These are phyloP conservation scores for Sodiomyces alkalinus DNA, from an alignment of 2,329 filamentous ascomycete species.

Conservation along the genomic window DNA sequence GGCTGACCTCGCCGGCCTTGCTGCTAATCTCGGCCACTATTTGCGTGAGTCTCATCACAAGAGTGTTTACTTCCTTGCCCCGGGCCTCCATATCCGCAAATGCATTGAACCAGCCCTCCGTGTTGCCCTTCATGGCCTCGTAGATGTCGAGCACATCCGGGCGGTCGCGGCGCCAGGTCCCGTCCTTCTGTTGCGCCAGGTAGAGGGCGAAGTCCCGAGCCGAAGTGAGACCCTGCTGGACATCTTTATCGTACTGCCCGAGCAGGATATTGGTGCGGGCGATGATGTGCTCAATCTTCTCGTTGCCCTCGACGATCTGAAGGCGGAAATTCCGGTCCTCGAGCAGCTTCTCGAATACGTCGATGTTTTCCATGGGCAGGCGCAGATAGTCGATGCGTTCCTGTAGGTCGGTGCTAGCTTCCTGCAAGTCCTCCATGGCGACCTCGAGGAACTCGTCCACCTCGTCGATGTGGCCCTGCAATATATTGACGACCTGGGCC, in stretches of 20 bases:
- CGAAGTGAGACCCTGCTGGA: constrained; percentile 61
- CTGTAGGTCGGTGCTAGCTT: constrained; percentile 64
- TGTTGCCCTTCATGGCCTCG: constrained; percentile 82
- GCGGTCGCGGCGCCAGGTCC: constrained; percentile 45
- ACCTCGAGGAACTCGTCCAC: constrained; percentile 82
- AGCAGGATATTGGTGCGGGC: constrained; percentile 63
- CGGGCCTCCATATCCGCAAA: constrained; percentile 63
- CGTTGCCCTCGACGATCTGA: constrained; percentile 74
- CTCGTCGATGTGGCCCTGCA: constrained; percentile 87
- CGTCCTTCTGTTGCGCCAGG: constrained; percentile 48
- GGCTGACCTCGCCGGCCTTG: constrained; percentile 69
- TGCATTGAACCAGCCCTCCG: constrained; percentile 76
- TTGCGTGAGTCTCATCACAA: constrained; percentile 56
- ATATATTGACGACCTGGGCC: constrained; percentile 70
- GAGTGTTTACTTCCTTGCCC: constrained; percentile 51
- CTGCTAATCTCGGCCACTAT: constrained; percentile 78
- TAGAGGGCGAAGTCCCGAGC: constrained; percentile 67
- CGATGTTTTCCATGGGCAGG: constrained; percentile 68
- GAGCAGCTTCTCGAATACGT: constrained; percentile 75
- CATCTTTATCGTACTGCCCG: constrained; percentile 63
- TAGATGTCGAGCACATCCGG: constrained; percentile 56
- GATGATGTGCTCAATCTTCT: constrained; percentile 81
- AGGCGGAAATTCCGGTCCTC: constrained; percentile 69
- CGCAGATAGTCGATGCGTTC: constrained; percentile 68
- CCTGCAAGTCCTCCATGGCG: constrained; percentile 68